A percentile compares a stretch with the other conserved stretches of the same genome.
These are phyloP conservation scores for Penicillium sp. DNA, from an alignment of 2,329 filamentous ascomycete genomes.

Conservation along the genomic window DNA sequence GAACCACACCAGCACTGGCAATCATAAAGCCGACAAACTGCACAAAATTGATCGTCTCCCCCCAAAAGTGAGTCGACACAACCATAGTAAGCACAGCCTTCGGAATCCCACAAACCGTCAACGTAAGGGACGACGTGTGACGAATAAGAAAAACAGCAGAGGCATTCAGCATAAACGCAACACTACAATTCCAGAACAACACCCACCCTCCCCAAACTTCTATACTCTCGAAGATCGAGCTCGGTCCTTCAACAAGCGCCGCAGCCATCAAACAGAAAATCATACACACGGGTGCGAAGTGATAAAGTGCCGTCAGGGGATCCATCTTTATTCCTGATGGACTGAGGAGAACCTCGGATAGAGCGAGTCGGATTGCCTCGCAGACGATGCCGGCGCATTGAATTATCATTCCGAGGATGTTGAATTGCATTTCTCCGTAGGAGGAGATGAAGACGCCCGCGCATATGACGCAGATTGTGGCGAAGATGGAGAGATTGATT, in stretches of 20 bases:
- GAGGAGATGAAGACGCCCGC: neutral
- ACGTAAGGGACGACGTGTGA: neutral
- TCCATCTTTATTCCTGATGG: slow-evolving; percentile 2
- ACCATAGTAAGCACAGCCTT: slow-evolving; percentile 7
- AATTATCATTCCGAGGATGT: slow-evolving; percentile 2
- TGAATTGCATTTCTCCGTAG: slow-evolving; percentile 4
- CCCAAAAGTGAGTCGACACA: slow-evolving; percentile 4
- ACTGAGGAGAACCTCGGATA: slow-evolving; percentile 5
- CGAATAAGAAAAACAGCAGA: neutral
- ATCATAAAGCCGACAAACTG: neutral
- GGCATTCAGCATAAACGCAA: neutral
- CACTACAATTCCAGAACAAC: neutral
- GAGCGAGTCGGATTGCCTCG: slow-evolving; percentile 2
- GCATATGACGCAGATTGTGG: neutral
- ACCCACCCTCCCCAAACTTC: neutral
- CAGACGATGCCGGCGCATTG: slow-evolving; percentile 6
- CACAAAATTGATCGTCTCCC: neutral
- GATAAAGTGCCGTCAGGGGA: slow-evolving; percentile 1
- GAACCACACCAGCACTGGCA: slow-evolving; percentile 1
- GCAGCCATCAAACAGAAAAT: neutral
- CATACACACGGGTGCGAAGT: slow-evolving; percentile 4
- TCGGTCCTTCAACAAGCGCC: neutral
- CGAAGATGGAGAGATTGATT: slow-evolving; percentile 5
- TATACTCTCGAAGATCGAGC: neutral
- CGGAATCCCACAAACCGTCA: slow-evolving; percentile 3